Evolutionary conservation across 2,329 filamentous ascomycete species (phyloP), one percentile per base, ranked within the genome.

Genomic region (Stemphylium beticola): DNA sequence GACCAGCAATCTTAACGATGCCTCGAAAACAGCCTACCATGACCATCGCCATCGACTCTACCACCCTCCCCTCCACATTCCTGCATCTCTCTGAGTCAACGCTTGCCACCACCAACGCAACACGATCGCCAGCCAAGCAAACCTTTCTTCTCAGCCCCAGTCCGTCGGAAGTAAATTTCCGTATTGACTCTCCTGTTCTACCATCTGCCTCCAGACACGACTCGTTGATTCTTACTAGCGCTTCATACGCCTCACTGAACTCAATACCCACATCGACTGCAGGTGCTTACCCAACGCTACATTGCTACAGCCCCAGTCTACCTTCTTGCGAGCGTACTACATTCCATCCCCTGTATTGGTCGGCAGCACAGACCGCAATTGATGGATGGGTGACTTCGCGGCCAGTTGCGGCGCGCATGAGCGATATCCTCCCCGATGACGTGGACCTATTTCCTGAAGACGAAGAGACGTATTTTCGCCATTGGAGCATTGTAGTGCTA

Each of bases 91-190:
- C 48, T 10, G 18, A 24, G 17, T 20, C 12, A 14, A 31, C 10
- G 6, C 17, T 37, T 8, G 11, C 14, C 5, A 37, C n/a, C 31
- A 37, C 20, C 12, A 29, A 42, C 26, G 20, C 17, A 36, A 33
- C 10, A 12, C 4, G 31, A 17, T 34, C 46, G 9, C 46, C 40
- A 2, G 40, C 34, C 4, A n/a, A 50, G 26, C 46, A 46, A 18
- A 51, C 47, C 11, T 55, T 55, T 6, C 36, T 55, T 4, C 41
- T 51, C 8, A 55, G 52, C 20, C 41, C 52, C 31, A 55, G 34
- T 4, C 40, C 52, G 3, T 40, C 52, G 0, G 32, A 24, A 12
- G 33, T 32, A 17, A 41, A 4, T 22, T 45, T 55, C 29, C 26
- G 38, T 5, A 20, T 4, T 11, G 49, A 56, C 9, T 56, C 49